These are phyloP conservation scores for Scorias spongiosa DNA, from an alignment of 2,329 filamentous ascomycete species.

Conservation along the genomic window DNA sequence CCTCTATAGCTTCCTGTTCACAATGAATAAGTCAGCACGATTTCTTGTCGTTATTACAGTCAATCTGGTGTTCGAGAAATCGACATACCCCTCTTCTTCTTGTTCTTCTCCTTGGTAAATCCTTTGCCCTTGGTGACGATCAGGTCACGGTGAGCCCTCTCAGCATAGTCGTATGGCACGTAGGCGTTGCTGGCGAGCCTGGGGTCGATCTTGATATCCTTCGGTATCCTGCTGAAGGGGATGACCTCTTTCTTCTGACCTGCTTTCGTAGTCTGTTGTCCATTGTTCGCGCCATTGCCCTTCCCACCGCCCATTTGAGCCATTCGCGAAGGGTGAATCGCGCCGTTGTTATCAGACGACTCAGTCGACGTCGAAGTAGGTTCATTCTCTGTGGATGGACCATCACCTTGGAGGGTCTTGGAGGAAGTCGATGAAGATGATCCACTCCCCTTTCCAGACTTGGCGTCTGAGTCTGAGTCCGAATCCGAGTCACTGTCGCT, in stretches of 20 bases:
- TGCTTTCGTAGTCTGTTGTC: slow-evolving; percentile 9
- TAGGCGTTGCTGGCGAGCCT: slow-evolving; percentile 67
- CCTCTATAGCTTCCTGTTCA: slow-evolving; percentile 70
- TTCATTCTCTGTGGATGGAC: neutral
- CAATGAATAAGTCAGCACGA: slow-evolving; percentile 44
- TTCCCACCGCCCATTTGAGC: neutral
- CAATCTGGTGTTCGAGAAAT: neutral
- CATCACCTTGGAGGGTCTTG: neutral
- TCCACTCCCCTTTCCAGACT: neutral
- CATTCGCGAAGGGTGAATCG: neutral
- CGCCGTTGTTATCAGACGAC: slow-evolving; percentile 7
- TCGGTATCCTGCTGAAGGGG: slow-evolving; percentile 65
- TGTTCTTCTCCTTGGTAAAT: slow-evolving; percentile 99
- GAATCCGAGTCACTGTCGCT: slow-evolving; percentile 9
- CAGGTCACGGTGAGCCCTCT: slow-evolving; percentile 74
- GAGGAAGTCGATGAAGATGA: neutral
- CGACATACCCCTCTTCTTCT: slow-evolving; percentile 34
- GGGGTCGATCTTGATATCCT: slow-evolving; percentile 51
- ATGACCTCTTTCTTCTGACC: slow-evolving; percentile 40
- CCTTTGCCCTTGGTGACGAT: slow-evolving; percentile 88
- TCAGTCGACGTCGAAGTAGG: slow-evolving; percentile 10
- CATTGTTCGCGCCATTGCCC: neutral
- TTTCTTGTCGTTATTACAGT: neutral
- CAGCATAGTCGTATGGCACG: slow-evolving; percentile 72
- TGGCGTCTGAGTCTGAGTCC: slow-evolving; percentile 9